These are phyloP conservation scores for Leccinum obscurum DNA, from an alignment of 768 basidiomycete genomes.

Conservation along the genomic window DNA sequence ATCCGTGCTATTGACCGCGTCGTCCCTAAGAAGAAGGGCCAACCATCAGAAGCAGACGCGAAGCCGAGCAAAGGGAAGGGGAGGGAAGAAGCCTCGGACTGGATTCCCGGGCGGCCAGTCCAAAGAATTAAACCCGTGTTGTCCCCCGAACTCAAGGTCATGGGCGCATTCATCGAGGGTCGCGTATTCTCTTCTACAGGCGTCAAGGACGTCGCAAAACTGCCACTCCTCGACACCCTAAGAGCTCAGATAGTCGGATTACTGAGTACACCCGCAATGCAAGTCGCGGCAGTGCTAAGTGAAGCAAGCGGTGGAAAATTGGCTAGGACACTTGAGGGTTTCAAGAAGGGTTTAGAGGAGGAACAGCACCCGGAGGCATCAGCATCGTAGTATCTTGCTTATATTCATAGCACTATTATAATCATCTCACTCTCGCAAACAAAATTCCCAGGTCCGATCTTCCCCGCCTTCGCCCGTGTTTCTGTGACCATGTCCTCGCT, in stretches of 20 bases:
- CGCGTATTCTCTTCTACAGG: constrained; percentile 60
- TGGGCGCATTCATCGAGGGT: constrained; percentile 81
- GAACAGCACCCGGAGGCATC: constrained; percentile 25
- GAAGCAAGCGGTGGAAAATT: constrained; percentile 69
- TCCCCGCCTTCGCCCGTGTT: constrained; percentile 74
- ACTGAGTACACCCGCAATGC: constrained; percentile 70
- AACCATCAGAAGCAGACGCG: constrained; percentile 51
- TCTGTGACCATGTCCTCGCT: constrained; percentile 60
- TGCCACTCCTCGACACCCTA: constrained; percentile 78
- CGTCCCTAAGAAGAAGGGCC: constrained; percentile 58
- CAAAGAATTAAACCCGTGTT: constrained; percentile 56
- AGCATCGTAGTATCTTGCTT: constrained; percentile 22
- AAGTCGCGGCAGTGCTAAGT: constrained; percentile 68
- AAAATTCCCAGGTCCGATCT: constrained; percentile 91
- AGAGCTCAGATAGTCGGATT: constrained; percentile 84
- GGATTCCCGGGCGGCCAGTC: constrained; percentile 66
- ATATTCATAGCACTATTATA: constrained; percentile 10
- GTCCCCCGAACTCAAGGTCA: constrained; percentile 66
- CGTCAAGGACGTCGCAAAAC: constrained; percentile 62
- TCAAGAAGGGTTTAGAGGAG: constrained; percentile 68
- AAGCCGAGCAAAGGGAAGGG: constrained; percentile 42
- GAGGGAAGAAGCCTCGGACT: constrained; percentile 61
- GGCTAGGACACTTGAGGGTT: constrained; percentile 72
- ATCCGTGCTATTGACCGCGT: constrained; percentile 66
- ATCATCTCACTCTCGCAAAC: constrained; percentile 33